Percentiles rank a stretch among this genome's conserved stretches.
These are phyloP conservation scores for Primulina huaijiensis DNA, from an alignment of 257 asterid species.

Conservation along the genomic window DNA sequence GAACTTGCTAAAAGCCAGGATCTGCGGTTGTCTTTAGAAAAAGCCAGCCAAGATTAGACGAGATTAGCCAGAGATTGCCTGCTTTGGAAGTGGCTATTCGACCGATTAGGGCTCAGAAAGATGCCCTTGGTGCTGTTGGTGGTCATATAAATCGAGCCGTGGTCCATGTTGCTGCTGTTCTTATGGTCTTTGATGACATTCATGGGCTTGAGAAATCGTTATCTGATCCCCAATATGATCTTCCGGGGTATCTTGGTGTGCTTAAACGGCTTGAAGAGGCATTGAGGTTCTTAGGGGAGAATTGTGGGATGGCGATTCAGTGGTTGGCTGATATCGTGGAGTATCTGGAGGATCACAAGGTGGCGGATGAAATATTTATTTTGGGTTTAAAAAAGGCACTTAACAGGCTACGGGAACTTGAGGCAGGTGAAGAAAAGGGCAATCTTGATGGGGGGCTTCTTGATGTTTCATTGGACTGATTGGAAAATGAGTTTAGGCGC, in stretches of 20 bases:
- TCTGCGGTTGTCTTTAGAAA: constrained; percentile 49
- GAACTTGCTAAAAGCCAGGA: constrained; percentile 53
- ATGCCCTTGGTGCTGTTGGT: constrained; percentile 61
- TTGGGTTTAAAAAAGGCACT: constrained; percentile 57
- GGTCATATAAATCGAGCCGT: constrained; percentile 86
- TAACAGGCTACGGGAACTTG: constrained; percentile 47
- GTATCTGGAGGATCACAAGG: constrained; percentile 77
- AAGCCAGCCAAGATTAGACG: constrained; percentile 61
- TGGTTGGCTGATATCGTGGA: constrained; percentile 90
- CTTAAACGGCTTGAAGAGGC: constrained; percentile 86
- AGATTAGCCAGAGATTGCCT: constrained; percentile 64
- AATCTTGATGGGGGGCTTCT: constrained; percentile 80
- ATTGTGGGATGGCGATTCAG: constrained; percentile 79
- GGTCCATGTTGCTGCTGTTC: constrained; percentile 89
- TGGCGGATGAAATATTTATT: constrained; percentile 64
- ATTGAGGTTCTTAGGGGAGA: constrained; percentile 62
- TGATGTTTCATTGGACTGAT: constrained; percentile 56
- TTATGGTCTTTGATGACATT: constrained; percentile 89
- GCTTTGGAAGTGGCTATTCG: constrained; percentile 68
- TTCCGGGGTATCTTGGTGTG: constrained; percentile 64
- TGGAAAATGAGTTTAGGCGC: constrained; percentile 67
- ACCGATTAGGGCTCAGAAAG: constrained; percentile 66
- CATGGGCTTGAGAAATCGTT: constrained; percentile 81
- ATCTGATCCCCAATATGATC: constrained; percentile 61
- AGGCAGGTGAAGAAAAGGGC: constrained; percentile 56